Evolutionary conservation across 1,284 basidiomycete genomes (phyloP).

Genomic region (Hemileia vastatrix): DNA sequence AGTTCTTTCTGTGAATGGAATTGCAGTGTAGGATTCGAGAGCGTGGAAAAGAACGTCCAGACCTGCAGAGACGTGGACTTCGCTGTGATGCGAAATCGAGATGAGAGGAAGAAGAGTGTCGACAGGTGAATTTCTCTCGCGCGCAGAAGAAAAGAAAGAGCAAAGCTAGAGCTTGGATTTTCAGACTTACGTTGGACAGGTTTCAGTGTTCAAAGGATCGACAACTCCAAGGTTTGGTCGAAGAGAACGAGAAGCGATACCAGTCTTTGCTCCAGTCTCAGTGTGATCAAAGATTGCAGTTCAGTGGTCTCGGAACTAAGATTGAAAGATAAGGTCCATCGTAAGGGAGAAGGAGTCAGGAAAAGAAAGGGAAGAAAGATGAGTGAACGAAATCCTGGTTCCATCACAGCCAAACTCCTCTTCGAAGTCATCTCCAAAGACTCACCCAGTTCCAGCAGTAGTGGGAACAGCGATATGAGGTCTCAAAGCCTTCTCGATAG

Average conservation of each 20-base stretch:
- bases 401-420: no score
- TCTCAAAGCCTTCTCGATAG: constrained; percentile 62
- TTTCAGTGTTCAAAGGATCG: constrained; percentile 72
- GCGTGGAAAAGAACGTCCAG: constrained; percentile 83
- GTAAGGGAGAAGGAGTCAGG: no score
- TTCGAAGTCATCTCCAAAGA: no score
- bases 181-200: constrained; percentile 16
- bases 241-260: constrained; percentile 81
- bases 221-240: constrained; percentile 80
- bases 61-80: constrained; percentile 81
- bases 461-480: constrained; percentile 94
- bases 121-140: neutral
- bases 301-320: constrained; percentile 98
- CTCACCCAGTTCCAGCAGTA: constrained; percentile 90
- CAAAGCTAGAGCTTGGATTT: neutral
- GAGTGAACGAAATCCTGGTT: no score
- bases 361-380: no score
- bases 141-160: neutral
- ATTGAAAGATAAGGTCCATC: no score
- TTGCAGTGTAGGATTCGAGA: constrained; percentile 82
- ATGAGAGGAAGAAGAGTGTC: neutral
- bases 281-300: constrained; percentile 89
- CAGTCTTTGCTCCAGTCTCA: constrained; percentile 88
- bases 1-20: constrained; percentile 77
- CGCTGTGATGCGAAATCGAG: constrained; percentile 54